phyloP scores from a whole-genome alignment of 73 alveolate genomes.

The Tetrahymena thermophila region DNA sequence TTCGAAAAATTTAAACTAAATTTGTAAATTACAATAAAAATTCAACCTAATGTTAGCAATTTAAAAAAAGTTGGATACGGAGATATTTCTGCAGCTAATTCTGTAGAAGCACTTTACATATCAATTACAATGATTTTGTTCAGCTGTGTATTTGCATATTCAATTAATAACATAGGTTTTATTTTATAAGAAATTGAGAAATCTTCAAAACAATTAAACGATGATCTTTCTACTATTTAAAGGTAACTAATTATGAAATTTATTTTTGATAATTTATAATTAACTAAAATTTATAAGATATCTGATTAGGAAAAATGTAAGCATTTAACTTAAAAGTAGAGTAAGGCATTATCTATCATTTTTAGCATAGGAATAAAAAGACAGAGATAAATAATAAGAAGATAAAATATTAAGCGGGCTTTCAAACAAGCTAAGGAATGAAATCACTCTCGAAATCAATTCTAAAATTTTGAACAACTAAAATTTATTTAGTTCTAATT shows the following conservation, averaged over 20 bases:
- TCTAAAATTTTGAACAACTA: not conserved
- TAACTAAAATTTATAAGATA: too few species aligned
- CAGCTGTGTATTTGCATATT: constrained; percentile 34
- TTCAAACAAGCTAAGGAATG: not conserved
- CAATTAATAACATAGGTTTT: constrained; percentile 30
- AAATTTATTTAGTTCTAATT: not conserved
- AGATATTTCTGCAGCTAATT: constrained; percentile 63
- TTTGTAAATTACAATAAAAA: too few species aligned
- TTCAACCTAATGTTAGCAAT: not conserved
- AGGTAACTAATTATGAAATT: not conserved
- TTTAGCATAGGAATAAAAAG: not conserved
- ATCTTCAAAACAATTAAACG: not conserved
- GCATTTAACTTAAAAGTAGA: not conserved
- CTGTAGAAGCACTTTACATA: constrained; percentile 51
- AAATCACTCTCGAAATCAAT: not conserved
- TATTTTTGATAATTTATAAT: too few species aligned
- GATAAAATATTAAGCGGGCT: not conserved
- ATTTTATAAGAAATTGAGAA: constrained; percentile 15
- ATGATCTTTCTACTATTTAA: not conserved
- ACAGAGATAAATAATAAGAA: not conserved
- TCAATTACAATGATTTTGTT: constrained; percentile 65
- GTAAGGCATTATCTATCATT: not conserved
- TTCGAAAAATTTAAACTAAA: too few species aligned
- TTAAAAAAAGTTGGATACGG: constrained; percentile 72
- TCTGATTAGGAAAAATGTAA: constrained; percentile 6